These are phyloP conservation scores for Lichtheimia hyalospora DNA, from an alignment of 371 early-diverging fungal genomes.

Conservation along the genomic window DNA sequence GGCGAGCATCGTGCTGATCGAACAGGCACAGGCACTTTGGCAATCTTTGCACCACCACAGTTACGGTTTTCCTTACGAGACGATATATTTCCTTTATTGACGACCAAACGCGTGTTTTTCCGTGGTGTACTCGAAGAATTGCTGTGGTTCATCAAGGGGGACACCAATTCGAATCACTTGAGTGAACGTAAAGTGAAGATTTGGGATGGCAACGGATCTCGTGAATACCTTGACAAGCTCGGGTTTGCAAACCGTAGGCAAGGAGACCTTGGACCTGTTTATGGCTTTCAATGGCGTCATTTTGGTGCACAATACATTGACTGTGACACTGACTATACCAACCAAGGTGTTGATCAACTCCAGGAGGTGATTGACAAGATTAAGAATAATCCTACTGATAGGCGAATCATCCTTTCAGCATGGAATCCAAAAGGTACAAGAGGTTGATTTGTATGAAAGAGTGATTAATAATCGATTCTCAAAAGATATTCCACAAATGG, in stretches of 20 bases:
- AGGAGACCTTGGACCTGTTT: constrained; percentile 99
- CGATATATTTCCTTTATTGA: constrained; percentile 89
- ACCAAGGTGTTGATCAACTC: constrained; percentile 97
- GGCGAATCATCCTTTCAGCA: constrained; percentile 95
- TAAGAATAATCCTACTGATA: constrained; percentile 83
- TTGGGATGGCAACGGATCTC: constrained; percentile 98
- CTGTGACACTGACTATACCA: constrained; percentile 89
- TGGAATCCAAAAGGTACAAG: constrained; percentile 96
- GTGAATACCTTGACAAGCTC: constrained; percentile 86
- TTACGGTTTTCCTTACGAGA: constrained; percentile 87
- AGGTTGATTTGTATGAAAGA: too few species aligned
- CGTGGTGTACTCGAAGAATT: constrained; percentile 96
- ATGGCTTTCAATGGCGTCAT: constrained; percentile 99
- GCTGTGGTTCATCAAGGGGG: constrained; percentile 96
- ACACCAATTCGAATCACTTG: constrained; percentile 87
- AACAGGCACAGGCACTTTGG: constrained; percentile 96
- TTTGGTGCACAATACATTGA: constrained; percentile 96
- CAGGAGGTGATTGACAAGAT: constrained; percentile 88
- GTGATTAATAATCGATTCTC: not conserved
- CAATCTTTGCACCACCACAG: constrained; percentile 93
- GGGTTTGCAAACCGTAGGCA: constrained; percentile 82
- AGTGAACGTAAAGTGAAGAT: constrained; percentile 89
- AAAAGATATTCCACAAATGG: constrained; percentile 80
- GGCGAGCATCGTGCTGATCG: constrained; percentile 89
- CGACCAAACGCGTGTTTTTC: constrained; percentile 96